A percentile compares a stretch with the other conserved stretches of the same genome.
Evolutionary conservation across 768 basidiomycete species (phyloP).

Genomic region (Tylopilus intermedius): DNA sequence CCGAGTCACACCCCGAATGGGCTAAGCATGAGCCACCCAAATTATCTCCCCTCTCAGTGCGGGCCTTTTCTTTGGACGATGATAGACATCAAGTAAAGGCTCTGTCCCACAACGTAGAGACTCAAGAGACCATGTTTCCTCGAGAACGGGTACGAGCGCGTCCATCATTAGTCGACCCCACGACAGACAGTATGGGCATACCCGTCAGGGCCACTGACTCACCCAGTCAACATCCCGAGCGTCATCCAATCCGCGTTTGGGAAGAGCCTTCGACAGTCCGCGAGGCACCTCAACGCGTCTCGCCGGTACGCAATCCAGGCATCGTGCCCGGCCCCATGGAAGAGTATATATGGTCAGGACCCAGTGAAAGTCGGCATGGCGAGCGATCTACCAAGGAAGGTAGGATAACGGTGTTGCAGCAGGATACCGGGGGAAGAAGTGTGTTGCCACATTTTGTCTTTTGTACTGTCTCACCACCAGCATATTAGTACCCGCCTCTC

Average conservation of each 20-base stretch:
- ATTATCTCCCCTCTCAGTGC: constrained; percentile 9
- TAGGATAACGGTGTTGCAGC: neutral
- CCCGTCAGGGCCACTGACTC: neutral
- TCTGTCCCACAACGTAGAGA: neutral
- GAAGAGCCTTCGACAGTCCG: constrained; percentile 16
- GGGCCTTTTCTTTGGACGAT: constrained; percentile 3
- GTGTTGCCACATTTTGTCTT: neutral
- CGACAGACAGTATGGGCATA: neutral
- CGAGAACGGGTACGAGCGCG: constrained; percentile 7
- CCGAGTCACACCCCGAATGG: constrained; percentile 10
- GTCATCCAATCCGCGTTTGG: constrained; percentile 27
- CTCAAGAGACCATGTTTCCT: constrained; percentile 1
- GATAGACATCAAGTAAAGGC: constrained; percentile 1
- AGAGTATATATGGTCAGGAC: neutral
- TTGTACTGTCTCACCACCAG: constrained; percentile 4
- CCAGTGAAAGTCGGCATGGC: neutral
- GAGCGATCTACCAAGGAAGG: neutral
- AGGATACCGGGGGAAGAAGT: constrained; percentile 9
- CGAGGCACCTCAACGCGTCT: constrained; percentile 11
- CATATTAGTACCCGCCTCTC: constrained; percentile 3
- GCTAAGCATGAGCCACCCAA: constrained; percentile 7
- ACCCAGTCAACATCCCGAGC: constrained; percentile 6
- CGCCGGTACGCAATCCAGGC: constrained; percentile 4
- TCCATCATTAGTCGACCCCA: constrained; percentile 1
- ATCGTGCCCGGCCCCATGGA: neutral